Evolutionary conservation across 345 rosid genomes (phyloP).

Genomic region (Turnera subulata): DNA sequence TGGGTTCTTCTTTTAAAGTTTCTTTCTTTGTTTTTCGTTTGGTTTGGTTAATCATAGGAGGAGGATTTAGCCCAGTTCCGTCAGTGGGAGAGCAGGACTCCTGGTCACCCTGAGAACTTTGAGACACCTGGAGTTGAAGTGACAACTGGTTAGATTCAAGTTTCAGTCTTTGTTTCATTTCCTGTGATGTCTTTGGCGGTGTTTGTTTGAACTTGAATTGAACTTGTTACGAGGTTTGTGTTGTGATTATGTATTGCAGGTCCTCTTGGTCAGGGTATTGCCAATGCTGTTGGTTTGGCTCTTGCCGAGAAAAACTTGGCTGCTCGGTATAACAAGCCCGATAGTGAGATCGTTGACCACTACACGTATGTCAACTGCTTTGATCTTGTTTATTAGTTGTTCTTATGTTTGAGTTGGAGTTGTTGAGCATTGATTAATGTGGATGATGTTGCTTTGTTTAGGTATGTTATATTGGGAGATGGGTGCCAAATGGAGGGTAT

Average conservation of each 20-base stretch:
- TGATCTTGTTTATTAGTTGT: neutral
- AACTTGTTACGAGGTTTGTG: neutral
- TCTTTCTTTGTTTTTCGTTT: neutral
- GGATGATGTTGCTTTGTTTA: constrained; percentile 16
- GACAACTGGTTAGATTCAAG: constrained; percentile 69
- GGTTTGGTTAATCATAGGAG: constrained; percentile 38
- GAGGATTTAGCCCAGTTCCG: constrained; percentile 90
- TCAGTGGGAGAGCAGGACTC: constrained; percentile 96
- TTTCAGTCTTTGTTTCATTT: neutral
- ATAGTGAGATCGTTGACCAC: constrained; percentile 72
- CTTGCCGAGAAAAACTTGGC: constrained; percentile 93
- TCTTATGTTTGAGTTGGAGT: neutral
- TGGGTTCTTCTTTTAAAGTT: neutral
- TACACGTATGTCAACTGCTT: constrained; percentile 53
- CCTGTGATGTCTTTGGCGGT: neutral
- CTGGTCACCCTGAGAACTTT: constrained; percentile 99
- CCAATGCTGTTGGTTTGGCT: constrained; percentile 94
- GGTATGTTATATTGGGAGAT: constrained; percentile 82
- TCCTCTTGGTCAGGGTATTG: constrained; percentile 92
- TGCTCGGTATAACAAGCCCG: constrained; percentile 86
- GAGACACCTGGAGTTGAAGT: constrained; percentile 99
- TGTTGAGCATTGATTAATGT: neutral
- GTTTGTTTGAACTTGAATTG: too few species aligned
- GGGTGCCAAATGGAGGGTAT: constrained; percentile 99
- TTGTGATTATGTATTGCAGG: constrained; percentile 36